These are phyloP conservation scores for Trypanosoma lewisi DNA, from an alignment of 208 protist species.

Conservation along the genomic window DNA sequence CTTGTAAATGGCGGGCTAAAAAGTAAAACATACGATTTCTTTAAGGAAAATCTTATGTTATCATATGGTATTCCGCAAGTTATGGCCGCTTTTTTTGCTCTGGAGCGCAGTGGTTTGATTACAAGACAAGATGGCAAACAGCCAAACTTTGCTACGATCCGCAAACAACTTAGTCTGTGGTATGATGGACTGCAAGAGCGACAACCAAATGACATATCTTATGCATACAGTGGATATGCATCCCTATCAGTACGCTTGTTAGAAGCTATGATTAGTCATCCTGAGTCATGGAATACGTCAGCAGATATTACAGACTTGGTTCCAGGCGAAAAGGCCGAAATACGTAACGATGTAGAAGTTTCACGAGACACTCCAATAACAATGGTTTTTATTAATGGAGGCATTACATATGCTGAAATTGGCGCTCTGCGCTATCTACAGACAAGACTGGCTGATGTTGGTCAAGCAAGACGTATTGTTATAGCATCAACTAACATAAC, in stretches of 20 bases:
- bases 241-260: constrained; percentile 60
- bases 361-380: constrained; percentile 31
- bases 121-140: constrained; percentile 38
- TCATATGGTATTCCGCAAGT: constrained; percentile 82
- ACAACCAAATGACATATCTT: constrained; percentile 66
- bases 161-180: constrained; percentile 63
- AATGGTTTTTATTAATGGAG: constrained; percentile 93
- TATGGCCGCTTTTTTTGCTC: constrained; percentile 47
- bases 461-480: constrained; percentile 45
- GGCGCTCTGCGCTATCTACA: constrained; percentile 88
- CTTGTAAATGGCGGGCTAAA: constrained; percentile 81
- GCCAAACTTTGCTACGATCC: constrained; percentile 44
- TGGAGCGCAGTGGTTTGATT: constrained; percentile 66
- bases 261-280: constrained; percentile 44
- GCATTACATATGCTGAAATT: constrained; percentile 92
- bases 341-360: constrained; percentile 40
- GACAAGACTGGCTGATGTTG: constrained; percentile 36
- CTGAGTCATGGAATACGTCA: constrained; percentile 38
- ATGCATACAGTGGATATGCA: constrained; percentile 75
- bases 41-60: constrained; percentile 84
- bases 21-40: constrained; percentile 49
- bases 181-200: constrained; percentile 50
- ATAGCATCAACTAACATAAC: constrained; percentile 59
- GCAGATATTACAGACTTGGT: constrained; percentile 42
- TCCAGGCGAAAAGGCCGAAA: constrained; percentile 49